Base-by-base conservation (phyloP, 1,284 basidiomycete species). In the Rhodotorula mucilaginosa region DNA sequence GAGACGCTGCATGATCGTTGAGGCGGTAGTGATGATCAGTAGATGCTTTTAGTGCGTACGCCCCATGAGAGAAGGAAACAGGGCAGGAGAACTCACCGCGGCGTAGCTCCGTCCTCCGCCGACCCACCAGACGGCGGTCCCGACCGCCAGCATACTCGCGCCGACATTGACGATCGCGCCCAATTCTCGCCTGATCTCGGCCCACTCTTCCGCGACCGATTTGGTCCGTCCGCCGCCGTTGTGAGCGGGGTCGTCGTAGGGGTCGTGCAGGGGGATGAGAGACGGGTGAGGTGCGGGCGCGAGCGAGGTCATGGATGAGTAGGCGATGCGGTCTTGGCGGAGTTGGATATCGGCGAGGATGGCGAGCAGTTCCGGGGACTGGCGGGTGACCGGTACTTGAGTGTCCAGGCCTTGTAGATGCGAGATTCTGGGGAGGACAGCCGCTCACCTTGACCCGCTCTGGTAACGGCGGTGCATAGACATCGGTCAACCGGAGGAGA, bases 101-200 rank as follows among this genome's bases (percentile, higher is more conserved):
- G 67, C 70, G 18, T 69, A 66, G 44, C 67, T 69, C 46, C 69
- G 63, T 15, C 70, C 74, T 2, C 76, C 76, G 26, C 73, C 70
- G 16, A 78, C 78, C 73, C 76, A 79, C 77, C 76, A 79, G 10
- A 78, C 72, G 2, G 66, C 74, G 1, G 73, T 76, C 19, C 58
- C 76, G 15, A 79, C 77, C 15, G 77, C 77, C 3, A 58, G 52
- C 77, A 79, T 78, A 61, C 77, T 78, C 54, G 74, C 77, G 0
- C 66, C 56, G 29, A 79, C 77, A 46, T 79, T 79, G 34, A 74
- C 62, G 57, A 79, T 72, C 29, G 78, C 78, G n/a, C 74, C 65
- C 16, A 79, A 48, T 48, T 79, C 73, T 44, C 70, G 59, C 65
- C 71, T 63, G 18, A 78, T 74, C 51, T 76, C 66, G 19, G 67